Percentiles rank a stretch among this genome's conserved stretches.
phyloP scores from a whole-genome alignment of 345 rosid genomes.

The Psidium guajava region DNA sequence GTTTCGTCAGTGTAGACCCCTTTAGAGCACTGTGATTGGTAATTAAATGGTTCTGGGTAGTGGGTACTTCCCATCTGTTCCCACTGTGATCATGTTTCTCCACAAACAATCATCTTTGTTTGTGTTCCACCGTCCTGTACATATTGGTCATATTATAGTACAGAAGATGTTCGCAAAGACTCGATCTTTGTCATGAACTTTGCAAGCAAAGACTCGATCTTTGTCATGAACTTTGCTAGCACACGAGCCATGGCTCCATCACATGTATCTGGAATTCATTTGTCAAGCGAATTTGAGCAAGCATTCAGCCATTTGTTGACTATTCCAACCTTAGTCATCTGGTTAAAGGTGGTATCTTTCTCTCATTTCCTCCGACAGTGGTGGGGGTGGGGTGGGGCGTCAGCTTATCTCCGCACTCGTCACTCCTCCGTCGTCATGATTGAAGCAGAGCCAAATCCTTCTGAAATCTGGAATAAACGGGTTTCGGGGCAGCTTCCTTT shows the following conservation, averaged over 20 bases:
- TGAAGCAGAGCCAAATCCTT: background rate
- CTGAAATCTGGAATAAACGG: background rate
- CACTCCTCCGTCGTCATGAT: background rate
- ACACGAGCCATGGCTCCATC: background rate
- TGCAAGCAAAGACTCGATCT: background rate
- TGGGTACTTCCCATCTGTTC: background rate
- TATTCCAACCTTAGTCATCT: background rate
- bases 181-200: background rate
- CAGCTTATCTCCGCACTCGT: background rate
- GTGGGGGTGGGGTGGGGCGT: background rate
- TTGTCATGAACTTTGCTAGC: background rate
- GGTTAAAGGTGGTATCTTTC: background rate
- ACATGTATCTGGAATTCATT: background rate
- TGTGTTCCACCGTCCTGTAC: background rate
- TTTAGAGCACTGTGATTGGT: background rate
- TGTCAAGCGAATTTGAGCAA: background rate
- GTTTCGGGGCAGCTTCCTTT: background rate
- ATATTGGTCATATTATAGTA: background rate
- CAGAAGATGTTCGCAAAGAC: background rate
- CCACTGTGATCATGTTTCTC: background rate
- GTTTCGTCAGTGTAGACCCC: background rate
- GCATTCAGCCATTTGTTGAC: background rate
- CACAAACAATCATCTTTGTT: background rate
- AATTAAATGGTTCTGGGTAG: background rate
- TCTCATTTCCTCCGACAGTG: background rate